These are phyloP conservation scores for Fusarium pininemorale DNA, from an alignment of 2,329 filamentous ascomycete species.

Conservation along the genomic window DNA sequence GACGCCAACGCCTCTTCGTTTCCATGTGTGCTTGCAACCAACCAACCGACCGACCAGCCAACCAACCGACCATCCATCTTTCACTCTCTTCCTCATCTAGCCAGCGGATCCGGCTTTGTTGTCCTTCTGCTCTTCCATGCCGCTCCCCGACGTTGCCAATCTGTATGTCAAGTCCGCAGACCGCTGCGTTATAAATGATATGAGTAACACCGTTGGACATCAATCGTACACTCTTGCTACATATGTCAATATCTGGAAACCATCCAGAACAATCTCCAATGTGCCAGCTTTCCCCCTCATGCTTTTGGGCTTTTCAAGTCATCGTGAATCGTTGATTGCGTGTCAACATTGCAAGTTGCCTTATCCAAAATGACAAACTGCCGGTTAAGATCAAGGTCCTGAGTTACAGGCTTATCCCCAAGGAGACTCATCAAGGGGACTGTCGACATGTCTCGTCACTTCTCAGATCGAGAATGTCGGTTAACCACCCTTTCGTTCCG, in stretches of 20 bases:
- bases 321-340: constrained; percentile 17
- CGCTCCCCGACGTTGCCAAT: constrained; percentile 33
- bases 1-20: constrained; percentile 43
- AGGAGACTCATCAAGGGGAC: neutral
- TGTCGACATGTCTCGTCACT: constrained; percentile 19
- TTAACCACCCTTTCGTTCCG: constrained; percentile 70
- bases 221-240: constrained; percentile 42
- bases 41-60: constrained; percentile 10
- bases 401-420: neutral
- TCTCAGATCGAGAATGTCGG: constrained; percentile 23
- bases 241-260: constrained; percentile 28
- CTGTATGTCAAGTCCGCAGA: constrained; percentile 30
- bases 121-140: constrained; percentile 28
- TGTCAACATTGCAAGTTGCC: constrained; percentile 8
- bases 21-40: constrained; percentile 34
- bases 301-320: constrained; percentile 14
- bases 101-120: constrained; percentile 19
- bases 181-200: constrained; percentile 34
- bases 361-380: constrained; percentile 40
- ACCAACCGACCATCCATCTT: neutral
- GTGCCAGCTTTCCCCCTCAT: constrained; percentile 6
- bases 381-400: constrained; percentile 18
- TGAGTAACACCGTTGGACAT: constrained; percentile 23
- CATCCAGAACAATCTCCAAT: constrained; percentile 43
- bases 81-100: neutral